phyloP scores from a whole-genome alignment of 73 alveolate species.

The Urostyla sp. region DNA sequence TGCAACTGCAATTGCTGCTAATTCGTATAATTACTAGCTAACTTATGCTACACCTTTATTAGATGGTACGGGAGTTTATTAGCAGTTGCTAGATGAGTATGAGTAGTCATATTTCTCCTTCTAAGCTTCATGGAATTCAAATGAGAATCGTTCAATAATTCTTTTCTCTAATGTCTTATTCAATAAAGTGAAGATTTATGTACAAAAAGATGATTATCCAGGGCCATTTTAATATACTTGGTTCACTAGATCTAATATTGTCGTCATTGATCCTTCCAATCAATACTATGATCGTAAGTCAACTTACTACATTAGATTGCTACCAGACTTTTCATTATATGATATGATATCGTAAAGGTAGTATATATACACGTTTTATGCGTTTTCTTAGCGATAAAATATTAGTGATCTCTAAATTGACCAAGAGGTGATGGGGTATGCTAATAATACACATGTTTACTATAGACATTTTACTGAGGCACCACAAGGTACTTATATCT shows the following conservation, averaged over 20 bases:
- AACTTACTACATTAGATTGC: slow-evolving; percentile 2
- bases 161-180: slow-evolving; percentile 29
- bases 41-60: background rate
- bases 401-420: slow-evolving; percentile 6
- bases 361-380: slow-evolving; percentile 40
- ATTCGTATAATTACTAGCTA: slow-evolving; percentile 21
- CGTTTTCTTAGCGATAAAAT: background rate
- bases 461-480: slow-evolving; percentile 35
- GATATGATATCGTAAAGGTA: slow-evolving; percentile 27
- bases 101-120: slow-evolving; percentile 14
- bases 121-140: slow-evolving; percentile 44
- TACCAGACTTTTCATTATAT: slow-evolving; percentile 49
- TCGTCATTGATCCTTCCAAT: slow-evolving; percentile 21
- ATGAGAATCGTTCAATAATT: slow-evolving; percentile 42
- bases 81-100: slow-evolving; percentile 8
- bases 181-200: slow-evolving; percentile 43
- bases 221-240: background rate
- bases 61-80: background rate
- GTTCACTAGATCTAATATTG: slow-evolving; percentile 2
- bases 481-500: slow-evolving; percentile 21
- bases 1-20: background rate
- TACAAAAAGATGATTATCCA: slow-evolving; percentile 35
- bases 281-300: background rate
- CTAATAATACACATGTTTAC: slow-evolving; percentile 4
- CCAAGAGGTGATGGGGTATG: slow-evolving; percentile 20